Evolutionary conservation across 2,329 filamentous ascomycete species (phyloP).

Genomic region (Geosmithia morbida): DNA sequence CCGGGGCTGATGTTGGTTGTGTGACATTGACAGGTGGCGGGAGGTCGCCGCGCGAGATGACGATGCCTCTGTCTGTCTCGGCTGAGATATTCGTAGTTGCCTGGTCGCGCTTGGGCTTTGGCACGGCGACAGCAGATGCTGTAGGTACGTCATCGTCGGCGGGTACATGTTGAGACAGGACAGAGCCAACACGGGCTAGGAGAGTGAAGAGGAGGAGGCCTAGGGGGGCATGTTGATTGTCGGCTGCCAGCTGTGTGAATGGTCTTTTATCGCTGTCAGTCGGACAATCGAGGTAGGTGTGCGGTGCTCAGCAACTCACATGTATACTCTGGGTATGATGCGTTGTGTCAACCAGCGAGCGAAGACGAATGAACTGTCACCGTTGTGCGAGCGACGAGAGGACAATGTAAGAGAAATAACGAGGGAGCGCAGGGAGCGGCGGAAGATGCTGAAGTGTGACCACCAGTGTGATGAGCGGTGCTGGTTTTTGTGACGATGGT

Average conservation of each 20-base stretch:
- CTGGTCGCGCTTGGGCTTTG: neutral
- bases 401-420: slow-evolving; percentile 12
- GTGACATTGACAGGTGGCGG: neutral
- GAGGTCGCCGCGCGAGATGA: slow-evolving; percentile 10
- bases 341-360: slow-evolving; percentile 14
- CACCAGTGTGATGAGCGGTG: slow-evolving; percentile 76
- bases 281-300: neutral
- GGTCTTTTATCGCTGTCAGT: slow-evolving; percentile 21
- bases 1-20: slow-evolving; percentile 19
- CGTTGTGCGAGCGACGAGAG: slow-evolving; percentile 2
- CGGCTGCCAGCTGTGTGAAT: slow-evolving; percentile 57
- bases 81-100: neutral
- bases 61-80: slow-evolving; percentile 12
- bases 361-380: slow-evolving; percentile 4
- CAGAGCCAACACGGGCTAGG: slow-evolving; percentile 41
- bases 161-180: slow-evolving; percentile 21
- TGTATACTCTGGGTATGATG: slow-evolving; percentile 18
- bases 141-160: neutral
- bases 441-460: slow-evolving; percentile 54
- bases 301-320: slow-evolving; percentile 16
- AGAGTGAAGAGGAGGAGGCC: slow-evolving; percentile 54
- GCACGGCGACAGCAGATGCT: neutral
- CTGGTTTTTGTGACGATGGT: slow-evolving; percentile 83
- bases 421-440: slow-evolving; percentile 48
- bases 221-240: slow-evolving; percentile 58